Evolutionary conservation across 306 rosid genomes (phyloP).

Genomic region (Castanopsis chinensis): DNA sequence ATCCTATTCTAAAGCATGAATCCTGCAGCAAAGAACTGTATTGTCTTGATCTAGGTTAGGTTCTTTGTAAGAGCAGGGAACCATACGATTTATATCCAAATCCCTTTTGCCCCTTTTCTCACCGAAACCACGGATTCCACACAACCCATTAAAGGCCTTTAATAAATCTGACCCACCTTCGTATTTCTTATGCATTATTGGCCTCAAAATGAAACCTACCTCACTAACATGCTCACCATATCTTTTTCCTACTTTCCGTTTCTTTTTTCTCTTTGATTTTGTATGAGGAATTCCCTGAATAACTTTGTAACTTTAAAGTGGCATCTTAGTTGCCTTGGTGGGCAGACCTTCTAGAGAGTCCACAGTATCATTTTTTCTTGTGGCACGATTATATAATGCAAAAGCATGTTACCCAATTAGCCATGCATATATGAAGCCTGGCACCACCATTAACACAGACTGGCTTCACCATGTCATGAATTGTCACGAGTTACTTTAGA

Average conservation of each 20-base stretch:
- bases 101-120: not conserved
- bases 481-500: too few species aligned
- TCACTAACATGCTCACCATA: not conserved
- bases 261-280: not conserved
- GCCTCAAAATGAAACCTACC: not conserved
- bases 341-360: not conserved
- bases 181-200: not conserved
- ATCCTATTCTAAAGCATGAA: not conserved
- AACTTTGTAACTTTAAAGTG: not conserved
- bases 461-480: too few species aligned
- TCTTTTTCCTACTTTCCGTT: not conserved
- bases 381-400: not conserved
- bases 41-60: constrained; percentile 2
- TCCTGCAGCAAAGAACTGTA: constrained; percentile 10
- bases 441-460: too few species aligned
- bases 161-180: constrained; percentile 17
- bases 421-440: too few species aligned
- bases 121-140: constrained; percentile 5
- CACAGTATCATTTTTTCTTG: not conserved
- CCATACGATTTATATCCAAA: constrained; percentile 9
- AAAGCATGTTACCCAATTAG: not conserved
- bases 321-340: not conserved
- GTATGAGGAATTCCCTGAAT: not conserved
- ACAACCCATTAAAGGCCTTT: constrained; percentile 3
- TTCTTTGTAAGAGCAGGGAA: not conserved